These are phyloP conservation scores for Yamadazyma takamatsuzukensis DNA, from an alignment of 805 yeast species.

Conservation along the genomic window DNA sequence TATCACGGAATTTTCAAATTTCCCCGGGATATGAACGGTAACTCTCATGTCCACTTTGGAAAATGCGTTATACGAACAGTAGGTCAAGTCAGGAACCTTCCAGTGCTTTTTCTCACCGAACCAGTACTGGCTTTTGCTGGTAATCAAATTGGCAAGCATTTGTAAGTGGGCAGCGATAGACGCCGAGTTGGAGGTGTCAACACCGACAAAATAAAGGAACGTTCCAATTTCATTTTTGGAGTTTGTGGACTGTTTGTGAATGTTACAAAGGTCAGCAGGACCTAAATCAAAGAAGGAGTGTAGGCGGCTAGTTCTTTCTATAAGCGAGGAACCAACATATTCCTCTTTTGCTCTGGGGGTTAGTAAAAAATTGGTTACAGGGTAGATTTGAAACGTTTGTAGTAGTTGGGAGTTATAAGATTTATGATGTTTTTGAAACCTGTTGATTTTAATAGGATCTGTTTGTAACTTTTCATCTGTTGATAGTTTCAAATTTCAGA, in stretches of 20 bases:
- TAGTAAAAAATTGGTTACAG: slow-evolving; percentile 8
- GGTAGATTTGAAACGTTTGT: background rate
- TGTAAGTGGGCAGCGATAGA: slow-evolving; percentile 75
- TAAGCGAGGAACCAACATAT: slow-evolving; percentile 53
- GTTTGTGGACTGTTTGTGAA: slow-evolving; percentile 40
- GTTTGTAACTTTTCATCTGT: too few species aligned
- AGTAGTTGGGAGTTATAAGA: too few species aligned
- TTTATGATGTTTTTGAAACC: too few species aligned
- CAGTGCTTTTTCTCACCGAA: slow-evolving; percentile 70
- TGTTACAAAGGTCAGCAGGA: slow-evolving; percentile 61
- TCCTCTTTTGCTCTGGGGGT: slow-evolving; percentile 44
- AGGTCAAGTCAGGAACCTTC: slow-evolving; percentile 69
- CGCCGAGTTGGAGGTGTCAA: slow-evolving; percentile 72
- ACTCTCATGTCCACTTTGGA: slow-evolving; percentile 67
- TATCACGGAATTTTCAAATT: slow-evolving; percentile 53
- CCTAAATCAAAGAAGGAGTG: slow-evolving; percentile 64
- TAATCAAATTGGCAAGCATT: slow-evolving; percentile 60
- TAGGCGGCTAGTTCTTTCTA: slow-evolving; percentile 61
- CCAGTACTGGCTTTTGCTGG: slow-evolving; percentile 65
- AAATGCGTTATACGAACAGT: slow-evolving; percentile 61
- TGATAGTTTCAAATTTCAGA: too few species aligned
- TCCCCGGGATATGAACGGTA: slow-evolving; percentile 72
- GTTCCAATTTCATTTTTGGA: slow-evolving; percentile 60
- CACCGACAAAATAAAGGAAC: slow-evolving; percentile 69
- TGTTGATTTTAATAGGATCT: too few species aligned